These are phyloP conservation scores for Pontederia crassipes DNA, from an alignment of 176 grass and related monocot genomes.

Conservation along the genomic window DNA sequence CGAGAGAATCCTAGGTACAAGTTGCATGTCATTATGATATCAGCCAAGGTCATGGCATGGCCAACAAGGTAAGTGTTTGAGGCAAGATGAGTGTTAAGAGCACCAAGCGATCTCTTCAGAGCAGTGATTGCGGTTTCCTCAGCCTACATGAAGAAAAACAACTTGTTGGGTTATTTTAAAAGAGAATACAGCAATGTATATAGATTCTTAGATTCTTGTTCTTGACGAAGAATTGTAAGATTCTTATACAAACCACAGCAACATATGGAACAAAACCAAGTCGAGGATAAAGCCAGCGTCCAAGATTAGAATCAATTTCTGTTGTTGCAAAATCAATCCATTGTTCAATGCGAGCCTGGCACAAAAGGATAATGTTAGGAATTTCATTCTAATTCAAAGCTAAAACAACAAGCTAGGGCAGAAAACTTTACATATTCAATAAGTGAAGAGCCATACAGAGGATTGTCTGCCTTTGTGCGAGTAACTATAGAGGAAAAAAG, in stretches of 20 bases:
- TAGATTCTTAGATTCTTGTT: too few species aligned
- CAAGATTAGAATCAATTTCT: slow-evolving; percentile 53
- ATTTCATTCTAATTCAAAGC: too few species aligned
- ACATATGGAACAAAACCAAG: slow-evolving; percentile 32
- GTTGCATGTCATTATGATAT: slow-evolving; percentile 78
- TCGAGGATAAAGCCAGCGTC: slow-evolving; percentile 47
- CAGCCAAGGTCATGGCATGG: slow-evolving; percentile 58
- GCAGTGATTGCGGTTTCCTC: slow-evolving; percentile 37
- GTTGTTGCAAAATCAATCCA: slow-evolving; percentile 61
- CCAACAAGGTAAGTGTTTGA: slow-evolving; percentile 70
- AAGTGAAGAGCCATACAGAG: slow-evolving; percentile 64
- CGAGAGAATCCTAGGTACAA: slow-evolving; percentile 33
- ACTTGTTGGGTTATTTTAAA: too few species aligned
- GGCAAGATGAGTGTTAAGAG: slow-evolving; percentile 62
- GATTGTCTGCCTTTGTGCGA: slow-evolving; percentile 52
- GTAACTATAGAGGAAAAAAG: slow-evolving; percentile 32
- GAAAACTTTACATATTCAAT: slow-evolving; percentile 68
- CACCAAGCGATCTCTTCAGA: slow-evolving; percentile 62
- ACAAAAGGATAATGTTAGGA: not conserved
- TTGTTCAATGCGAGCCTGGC: slow-evolving; percentile 67
- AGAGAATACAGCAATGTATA: too few species aligned
- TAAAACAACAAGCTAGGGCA: too few species aligned
- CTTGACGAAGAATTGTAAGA: not conserved
- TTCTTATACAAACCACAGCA: slow-evolving; percentile 29
- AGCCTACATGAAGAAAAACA: slow-evolving; percentile 20